Percentiles rank a stretch among this genome's conserved stretches.
These are phyloP conservation scores for Ehretia macrophylla DNA, from an alignment of 257 asterid species.

Conservation along the genomic window DNA sequence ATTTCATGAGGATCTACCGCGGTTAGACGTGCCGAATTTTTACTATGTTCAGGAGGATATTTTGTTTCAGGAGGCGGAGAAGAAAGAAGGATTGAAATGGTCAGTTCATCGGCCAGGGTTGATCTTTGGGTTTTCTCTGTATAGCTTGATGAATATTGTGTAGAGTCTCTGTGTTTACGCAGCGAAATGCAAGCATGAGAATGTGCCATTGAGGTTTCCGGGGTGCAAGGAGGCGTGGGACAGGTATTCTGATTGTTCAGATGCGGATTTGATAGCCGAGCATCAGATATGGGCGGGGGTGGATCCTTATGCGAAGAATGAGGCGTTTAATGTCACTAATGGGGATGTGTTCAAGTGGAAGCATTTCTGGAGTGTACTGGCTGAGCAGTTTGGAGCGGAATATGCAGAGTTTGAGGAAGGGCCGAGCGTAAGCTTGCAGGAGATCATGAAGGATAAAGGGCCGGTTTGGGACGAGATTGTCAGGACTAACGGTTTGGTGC, in stretches of 20 bases:
- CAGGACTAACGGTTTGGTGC: constrained; percentile 51
- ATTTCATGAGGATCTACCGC: constrained; percentile 64
- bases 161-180: constrained; percentile 81
- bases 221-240: constrained; percentile 76
- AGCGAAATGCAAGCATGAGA: constrained; percentile 81
- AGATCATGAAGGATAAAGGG: constrained; percentile 76
- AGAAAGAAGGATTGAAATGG: constrained; percentile 76
- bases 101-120: constrained; percentile 78
- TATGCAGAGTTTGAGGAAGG: constrained; percentile 60
- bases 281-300: constrained; percentile 96
- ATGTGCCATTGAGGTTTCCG: constrained; percentile 54
- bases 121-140: constrained; percentile 77
- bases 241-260: constrained; percentile 68
- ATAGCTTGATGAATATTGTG: constrained; percentile 73
- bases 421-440: constrained; percentile 36
- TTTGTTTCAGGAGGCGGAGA: constrained; percentile 51
- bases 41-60: constrained; percentile 71
- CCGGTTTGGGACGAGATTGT: constrained; percentile 83
- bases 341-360: constrained; percentile 95
- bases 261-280: constrained; percentile 89
- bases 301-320: constrained; percentile 87
- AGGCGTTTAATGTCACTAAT: constrained; percentile 82
- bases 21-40: constrained; percentile 52
- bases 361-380: constrained; percentile 87
- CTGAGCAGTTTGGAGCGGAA: constrained; percentile 74